These are phyloP conservation scores for Cyclocybe aegerita DNA, from an alignment of 768 basidiomycete genomes.

Conservation along the genomic window DNA sequence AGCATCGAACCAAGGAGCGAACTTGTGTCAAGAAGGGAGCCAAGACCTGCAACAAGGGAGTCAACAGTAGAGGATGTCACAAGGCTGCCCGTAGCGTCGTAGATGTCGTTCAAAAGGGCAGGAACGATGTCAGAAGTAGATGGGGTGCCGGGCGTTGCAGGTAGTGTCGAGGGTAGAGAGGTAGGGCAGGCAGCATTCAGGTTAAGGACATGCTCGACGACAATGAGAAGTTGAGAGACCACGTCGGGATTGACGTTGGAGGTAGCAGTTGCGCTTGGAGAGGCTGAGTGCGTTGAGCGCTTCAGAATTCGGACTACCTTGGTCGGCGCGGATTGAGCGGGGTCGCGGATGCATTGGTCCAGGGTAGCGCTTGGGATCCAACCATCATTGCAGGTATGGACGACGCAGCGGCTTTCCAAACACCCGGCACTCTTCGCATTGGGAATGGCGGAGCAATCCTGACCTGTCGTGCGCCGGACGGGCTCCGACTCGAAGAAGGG, in stretches of 20 bases:
- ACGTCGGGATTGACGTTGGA: constrained; percentile 16
- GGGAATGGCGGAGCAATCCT: constrained; percentile 29
- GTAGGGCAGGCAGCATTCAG: constrained; percentile 8
- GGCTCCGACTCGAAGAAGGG: constrained; percentile 25
- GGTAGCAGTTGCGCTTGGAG: constrained; percentile 7
- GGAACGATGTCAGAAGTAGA: constrained; percentile 9
- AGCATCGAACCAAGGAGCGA: constrained; percentile 17
- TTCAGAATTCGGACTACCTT: constrained; percentile 21
- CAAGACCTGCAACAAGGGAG: constrained; percentile 15
- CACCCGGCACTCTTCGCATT: constrained; percentile 23
- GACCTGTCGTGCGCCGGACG: constrained; percentile 12
- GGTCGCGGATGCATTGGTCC: constrained; percentile 18
- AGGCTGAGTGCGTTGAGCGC: constrained; percentile 5
- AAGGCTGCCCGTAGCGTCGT: constrained; percentile 16
- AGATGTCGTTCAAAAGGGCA: constrained; percentile 19
- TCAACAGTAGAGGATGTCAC: constrained; percentile 20
- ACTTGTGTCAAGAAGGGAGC: constrained; percentile 19
- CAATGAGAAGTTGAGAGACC: constrained; percentile 11
- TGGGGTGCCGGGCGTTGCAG: constrained; percentile 2
- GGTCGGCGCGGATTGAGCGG: neutral
- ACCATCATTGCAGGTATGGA: constrained; percentile 25
- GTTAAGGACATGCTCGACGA: constrained; percentile 21
- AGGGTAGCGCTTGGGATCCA: constrained; percentile 22
- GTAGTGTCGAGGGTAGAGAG: neutral
- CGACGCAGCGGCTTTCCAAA: constrained; percentile 23